These are phyloP conservation scores for Solanum chmielewskii DNA, from an alignment of 257 asterid genomes.

Conservation along the genomic window DNA sequence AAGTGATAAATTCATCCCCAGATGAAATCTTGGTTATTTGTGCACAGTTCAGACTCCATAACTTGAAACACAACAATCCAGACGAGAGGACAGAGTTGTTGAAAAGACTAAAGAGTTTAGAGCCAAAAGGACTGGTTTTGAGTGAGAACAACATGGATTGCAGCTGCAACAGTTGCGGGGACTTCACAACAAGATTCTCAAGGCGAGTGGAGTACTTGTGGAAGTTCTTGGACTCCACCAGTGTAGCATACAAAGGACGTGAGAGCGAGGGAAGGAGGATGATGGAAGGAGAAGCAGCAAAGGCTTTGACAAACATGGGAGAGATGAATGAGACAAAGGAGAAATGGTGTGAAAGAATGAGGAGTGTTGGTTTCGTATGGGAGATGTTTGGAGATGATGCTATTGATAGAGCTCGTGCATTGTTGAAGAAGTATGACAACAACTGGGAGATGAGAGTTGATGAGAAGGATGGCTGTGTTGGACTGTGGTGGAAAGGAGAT, in stretches of 20 bases:
- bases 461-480: conserved; percentile 43
- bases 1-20: conserved; percentile 28
- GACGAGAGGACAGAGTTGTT: conserved; percentile 55
- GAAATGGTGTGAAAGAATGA: conserved; percentile 73
- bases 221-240: conserved; percentile 67
- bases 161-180: conserved; percentile 56
- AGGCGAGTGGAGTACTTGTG: conserved; percentile 56
- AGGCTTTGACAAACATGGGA: conserved; percentile 34
- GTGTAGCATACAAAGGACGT: conserved; percentile 64
- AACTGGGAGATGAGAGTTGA: conserved; percentile 69
- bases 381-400: conserved; percentile 49
- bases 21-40: conserved; percentile 60
- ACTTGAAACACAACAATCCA: conserved; percentile 41
- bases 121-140: conserved; percentile 56
- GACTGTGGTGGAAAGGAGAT: conserved; percentile 77
- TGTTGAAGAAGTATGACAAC: conserved; percentile 64
- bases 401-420: conserved; percentile 52
- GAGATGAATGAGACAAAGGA: conserved; percentile 72
- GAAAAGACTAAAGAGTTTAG: conserved; percentile 28
- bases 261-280: conserved; percentile 74
- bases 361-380: conserved; percentile 37
- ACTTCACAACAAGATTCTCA: conserved; percentile 54
- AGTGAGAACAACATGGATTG: conserved; percentile 68
- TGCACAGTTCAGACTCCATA: conserved; percentile 64
- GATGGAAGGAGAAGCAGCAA: conserved; percentile 89